Base-by-base conservation (phyloP, 768 basidiomycete species). In the Amanita pallidorosea region DNA sequence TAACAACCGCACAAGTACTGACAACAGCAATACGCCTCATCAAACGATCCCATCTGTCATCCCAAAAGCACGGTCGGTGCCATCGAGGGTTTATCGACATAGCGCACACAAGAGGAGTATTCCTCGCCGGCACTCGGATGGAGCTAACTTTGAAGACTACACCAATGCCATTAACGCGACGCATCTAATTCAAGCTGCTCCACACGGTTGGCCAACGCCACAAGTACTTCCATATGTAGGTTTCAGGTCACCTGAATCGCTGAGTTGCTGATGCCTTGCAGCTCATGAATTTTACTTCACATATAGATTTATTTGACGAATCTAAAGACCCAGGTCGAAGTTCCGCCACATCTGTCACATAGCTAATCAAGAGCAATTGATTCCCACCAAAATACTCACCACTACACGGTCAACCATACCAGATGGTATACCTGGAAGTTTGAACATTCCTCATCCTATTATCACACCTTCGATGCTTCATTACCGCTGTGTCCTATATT, bases 181-280 rank as follows among this genome's bases (percentile, higher is more conserved):
- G 54, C 58, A 48, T 53, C 41, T 47, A 38, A 45, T 18, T 44
- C 40, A 47, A 40, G 9, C 33, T 45, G 18, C 47, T 40, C 37
- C 27, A 45, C 48, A 40, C 42, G 47, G 34, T 27, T 23, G 51
- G 38, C 55, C 45, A 34, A 25, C 61, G 35, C 61, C 63, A 18
- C 60, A 62, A 18, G 55, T 73, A n/a, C 71, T 72, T 61, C 72
- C 70, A 51, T 75, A 71, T 56, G 73, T 73, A 50, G 60, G 69
- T 58, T 23, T 38, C 17, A 2, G 23, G 13, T 22, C 22, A 7
- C 17, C 31, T 34, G n/a, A 44, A 45, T 15, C 46, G 44, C 20
- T 53, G 5, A 47, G 48, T 35, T 40, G 38, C 15, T 25, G 44
- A 53, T 31, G 13, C 25, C 2, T 20, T 43, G 31, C 49, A 75